phyloP scores from a whole-genome alignment of 495 filamentous ascomycete genomes.

The Daldinia caldariorum region DNA sequence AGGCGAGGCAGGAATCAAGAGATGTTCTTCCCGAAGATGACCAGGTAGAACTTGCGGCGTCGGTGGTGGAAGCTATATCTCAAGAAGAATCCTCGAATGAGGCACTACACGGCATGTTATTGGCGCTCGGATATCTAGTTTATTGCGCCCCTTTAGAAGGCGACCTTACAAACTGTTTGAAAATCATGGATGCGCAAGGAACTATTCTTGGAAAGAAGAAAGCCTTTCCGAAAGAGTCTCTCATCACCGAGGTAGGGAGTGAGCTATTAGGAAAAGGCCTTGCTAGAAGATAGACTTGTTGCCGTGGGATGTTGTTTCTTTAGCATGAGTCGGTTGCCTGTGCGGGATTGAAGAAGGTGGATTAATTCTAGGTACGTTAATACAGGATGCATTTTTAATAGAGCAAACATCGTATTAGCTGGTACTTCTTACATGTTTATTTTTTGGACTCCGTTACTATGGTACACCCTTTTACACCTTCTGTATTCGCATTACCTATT shows the following conservation, averaged over 20 bases:
- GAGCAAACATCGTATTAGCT: background rate
- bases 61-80: slow-evolving; percentile 77
- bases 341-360: background rate
- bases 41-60: slow-evolving; percentile 81
- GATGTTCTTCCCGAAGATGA: slow-evolving; percentile 72
- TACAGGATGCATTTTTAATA: background rate
- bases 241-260: slow-evolving; percentile 67
- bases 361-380: background rate
- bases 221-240: slow-evolving; percentile 61
- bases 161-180: slow-evolving; percentile 77
- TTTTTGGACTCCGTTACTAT: too few species aligned
- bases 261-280: slow-evolving; percentile 57
- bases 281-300: slow-evolving; percentile 28
- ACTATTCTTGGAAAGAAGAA: slow-evolving; percentile 65
- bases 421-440: too few species aligned
- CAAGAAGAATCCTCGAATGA: slow-evolving; percentile 74
- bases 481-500: too few species aligned
- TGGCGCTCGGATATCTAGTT: slow-evolving; percentile 75
- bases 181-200: slow-evolving; percentile 72
- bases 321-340: background rate
- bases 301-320: background rate
- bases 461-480: too few species aligned
- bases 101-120: slow-evolving; percentile 73
- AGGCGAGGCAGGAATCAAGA: slow-evolving; percentile 64
- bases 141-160: slow-evolving; percentile 76